Evolutionary conservation across 1,284 basidiomycete species (phyloP), one percentile per base, ranked within the genome.

Genomic region (Sparassis latifolia): DNA sequence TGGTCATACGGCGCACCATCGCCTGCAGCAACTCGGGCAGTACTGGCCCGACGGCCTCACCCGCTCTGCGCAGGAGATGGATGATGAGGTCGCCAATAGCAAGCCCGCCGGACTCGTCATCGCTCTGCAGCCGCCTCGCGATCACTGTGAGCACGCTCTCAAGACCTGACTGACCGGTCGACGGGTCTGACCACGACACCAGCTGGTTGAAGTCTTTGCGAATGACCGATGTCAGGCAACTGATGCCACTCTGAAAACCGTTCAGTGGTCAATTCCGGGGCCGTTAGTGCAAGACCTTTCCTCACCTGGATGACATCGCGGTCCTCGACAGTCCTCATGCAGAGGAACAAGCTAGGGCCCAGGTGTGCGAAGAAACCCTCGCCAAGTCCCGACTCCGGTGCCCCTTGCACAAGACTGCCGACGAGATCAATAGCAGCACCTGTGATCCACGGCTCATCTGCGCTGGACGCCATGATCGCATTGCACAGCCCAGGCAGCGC

Each of bases 21-120:
- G 92, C 92, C 48, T 84, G 80, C 42, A 97, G 70, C 7, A 99
- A 75, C 54, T 92, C 86, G 1, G 92, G 91, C 40, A 98, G 77
- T 2, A 95, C 89, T 1, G 91, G 84, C 0, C 86, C 70, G 9
- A 96, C 79, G 2, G 84, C 77, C 45, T 91, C 86, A 10, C 86
- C 86, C 0, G 87, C 85, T 52, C 79, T 81, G 27, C 96, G 79
- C 53, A 99, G 75, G 27, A 99, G 72, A 60, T 97, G 93, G 55
- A 97, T 89, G 62, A 99, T 90, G 41, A 99, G 75, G 63, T 97
- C 94, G 39, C 96, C 96, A 42, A 98, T 86, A 47, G 89, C 88
- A 7, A 98, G 78, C 9, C 94, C 94, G 39, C 91, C 93, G 2
- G 92, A 87, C 67, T 91, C 88, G 56, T 87, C 85, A 54, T 92